Conservation (phyloP, 352 stramenopile species). For the Globisporangium canariense region DNA sequence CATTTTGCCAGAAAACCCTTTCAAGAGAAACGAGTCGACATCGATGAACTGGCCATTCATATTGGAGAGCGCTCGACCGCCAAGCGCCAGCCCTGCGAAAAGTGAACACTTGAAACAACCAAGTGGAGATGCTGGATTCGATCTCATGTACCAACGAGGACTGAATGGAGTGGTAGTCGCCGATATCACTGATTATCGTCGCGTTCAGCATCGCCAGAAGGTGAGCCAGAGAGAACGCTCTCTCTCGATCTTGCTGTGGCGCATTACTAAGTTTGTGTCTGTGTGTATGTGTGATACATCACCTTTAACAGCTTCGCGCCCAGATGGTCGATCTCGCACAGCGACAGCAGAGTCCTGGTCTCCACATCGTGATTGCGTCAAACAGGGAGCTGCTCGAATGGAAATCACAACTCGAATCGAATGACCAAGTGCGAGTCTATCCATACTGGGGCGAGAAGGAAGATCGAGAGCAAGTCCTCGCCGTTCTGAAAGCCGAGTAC, state of each 20-base stretch:
- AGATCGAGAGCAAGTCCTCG: conserved; percentile 38
- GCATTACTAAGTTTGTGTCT: conserved; percentile 8
- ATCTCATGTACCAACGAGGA: conserved; percentile 22
- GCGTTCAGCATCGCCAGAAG: conserved; percentile 16
- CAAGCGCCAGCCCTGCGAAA: no score
- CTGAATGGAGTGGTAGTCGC: conserved; percentile 28
- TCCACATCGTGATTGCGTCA: conserved; percentile 48
- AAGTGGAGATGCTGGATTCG: conserved; percentile 2
- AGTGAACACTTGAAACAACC: neutral
- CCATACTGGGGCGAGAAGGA: conserved; percentile 49
- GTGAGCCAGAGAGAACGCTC: neutral
- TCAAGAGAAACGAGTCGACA: conserved; percentile 8
- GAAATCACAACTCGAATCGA: conserved; percentile 30
- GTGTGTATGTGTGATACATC: neutral
- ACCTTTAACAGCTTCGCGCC: conserved; percentile 20
- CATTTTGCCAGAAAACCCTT: conserved; percentile 11
- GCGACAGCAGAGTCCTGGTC: conserved; percentile 24
- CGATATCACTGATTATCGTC: conserved; percentile 12
- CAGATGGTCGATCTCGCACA: conserved; percentile 29
- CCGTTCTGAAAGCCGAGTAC: conserved; percentile 34
- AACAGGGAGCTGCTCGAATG: conserved; percentile 34
- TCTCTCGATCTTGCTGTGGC: neutral
- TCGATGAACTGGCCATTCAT: neutral
- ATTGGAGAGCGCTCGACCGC: neutral
- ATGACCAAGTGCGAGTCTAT: conserved; percentile 31